These are phyloP conservation scores for Agaricus sinodeliciosus DNA, from an alignment of 768 basidiomycete genomes.

Conservation along the genomic window DNA sequence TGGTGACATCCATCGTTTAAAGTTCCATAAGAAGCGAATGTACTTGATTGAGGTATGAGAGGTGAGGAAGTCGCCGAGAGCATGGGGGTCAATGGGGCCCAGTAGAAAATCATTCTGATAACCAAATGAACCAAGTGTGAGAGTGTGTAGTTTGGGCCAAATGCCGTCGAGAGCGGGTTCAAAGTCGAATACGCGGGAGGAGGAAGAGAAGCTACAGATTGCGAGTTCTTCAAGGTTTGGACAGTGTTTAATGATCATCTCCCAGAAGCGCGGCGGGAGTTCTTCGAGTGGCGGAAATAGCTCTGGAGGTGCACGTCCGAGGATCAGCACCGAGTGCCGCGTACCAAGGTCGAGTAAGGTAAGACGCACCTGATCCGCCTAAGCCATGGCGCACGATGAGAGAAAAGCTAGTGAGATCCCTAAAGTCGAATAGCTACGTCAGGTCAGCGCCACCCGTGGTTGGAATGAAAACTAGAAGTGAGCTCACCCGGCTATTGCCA, in stretches of 20 bases:
- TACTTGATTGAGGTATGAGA: slow-evolving; percentile 31
- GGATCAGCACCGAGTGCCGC: background rate
- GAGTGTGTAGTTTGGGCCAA: slow-evolving; percentile 34
- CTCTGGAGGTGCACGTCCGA: slow-evolving; percentile 17
- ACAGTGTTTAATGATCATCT: slow-evolving; percentile 39
- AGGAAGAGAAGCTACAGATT: slow-evolving; percentile 44
- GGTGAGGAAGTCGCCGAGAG: slow-evolving; percentile 31
- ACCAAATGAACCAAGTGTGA: slow-evolving; percentile 45
- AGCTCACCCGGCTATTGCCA: slow-evolving; percentile 20
- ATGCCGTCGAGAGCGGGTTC: slow-evolving; percentile 29
- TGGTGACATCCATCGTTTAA: slow-evolving; percentile 44
- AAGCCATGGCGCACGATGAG: slow-evolving; percentile 41
- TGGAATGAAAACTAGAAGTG: slow-evolving; percentile 1
- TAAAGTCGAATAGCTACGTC: slow-evolving; percentile 33
- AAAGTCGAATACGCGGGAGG: slow-evolving; percentile 37
- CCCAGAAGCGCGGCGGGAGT: slow-evolving; percentile 37
- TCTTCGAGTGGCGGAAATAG: slow-evolving; percentile 31
- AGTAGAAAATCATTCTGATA: slow-evolving; percentile 39
- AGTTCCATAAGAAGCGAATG: slow-evolving; percentile 43
- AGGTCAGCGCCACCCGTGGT: slow-evolving; percentile 9
- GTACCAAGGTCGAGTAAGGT: background rate
- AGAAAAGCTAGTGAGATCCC: slow-evolving; percentile 37
- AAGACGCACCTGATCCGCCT: slow-evolving; percentile 25
- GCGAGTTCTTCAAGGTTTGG: slow-evolving; percentile 43
- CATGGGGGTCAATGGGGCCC: slow-evolving; percentile 19